Base-by-base conservation (phyloP, 306 rosid species). In the Crotalaria pallida region DNA sequence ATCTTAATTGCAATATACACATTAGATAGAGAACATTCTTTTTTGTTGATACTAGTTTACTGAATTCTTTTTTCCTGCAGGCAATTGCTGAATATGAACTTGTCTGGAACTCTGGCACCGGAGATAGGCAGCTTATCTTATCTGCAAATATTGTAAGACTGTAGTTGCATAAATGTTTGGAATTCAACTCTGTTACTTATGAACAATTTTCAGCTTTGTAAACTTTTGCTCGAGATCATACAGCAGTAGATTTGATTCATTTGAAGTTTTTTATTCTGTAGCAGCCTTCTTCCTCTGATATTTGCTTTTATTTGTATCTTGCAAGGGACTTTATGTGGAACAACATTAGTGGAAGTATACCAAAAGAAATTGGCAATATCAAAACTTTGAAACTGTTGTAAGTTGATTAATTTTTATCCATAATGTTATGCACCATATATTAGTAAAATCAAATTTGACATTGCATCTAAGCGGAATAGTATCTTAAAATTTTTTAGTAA, bases 251-350 rank as follows among this genome's bases (percentile, higher is more conserved):
- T 52, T 61, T 69, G 62, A 40, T 50, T 36, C 33, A 13, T 36
- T 17, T 73, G 26, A 65, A 47, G 24, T 23, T 71, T 71, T 65
- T 55, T 29, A 29, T 13, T 33, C 7, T 68, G 31, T 70, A 70
- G 18, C 19, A 69, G 69, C 16, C 38, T 56, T 73, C 47, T 56
- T 52, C 63, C 3, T 70, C 73, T 85, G 69, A 82, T 53, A 18
- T 61, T 57, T 58, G 49, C 27, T 57, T 51, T 68, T 72, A 48
- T 58, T 47, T 67, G 21, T 60, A 18, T 72, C 69, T 66, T 72
- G 45, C 44, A 77, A 95, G 99, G 96, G 88, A 86, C 73, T 91
- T 95, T 58, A 91, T 89, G 99, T 95, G 97, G 97, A 95, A 91
- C 80, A 0, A 83, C 0, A 75, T 95, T 59, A 83, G 47, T 81